Percentiles rank a stretch among this genome's conserved stretches.
Evolutionary conservation across 108 stramenopile species (phyloP).

Genomic region (Poteriospumella lacustris): DNA sequence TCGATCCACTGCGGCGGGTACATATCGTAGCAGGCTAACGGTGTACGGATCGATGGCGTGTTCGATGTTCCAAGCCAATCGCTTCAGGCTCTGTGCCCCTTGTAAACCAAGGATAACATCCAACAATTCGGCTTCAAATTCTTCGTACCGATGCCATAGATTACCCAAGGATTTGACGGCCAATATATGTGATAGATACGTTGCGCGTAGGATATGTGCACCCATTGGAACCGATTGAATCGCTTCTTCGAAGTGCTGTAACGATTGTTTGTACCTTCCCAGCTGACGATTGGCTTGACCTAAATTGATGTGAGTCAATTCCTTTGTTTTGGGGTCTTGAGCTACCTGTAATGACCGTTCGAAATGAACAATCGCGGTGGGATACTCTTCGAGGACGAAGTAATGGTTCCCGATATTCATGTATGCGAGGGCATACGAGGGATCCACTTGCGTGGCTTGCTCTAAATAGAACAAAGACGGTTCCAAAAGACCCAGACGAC

Average conservation of each 20-base stretch:
- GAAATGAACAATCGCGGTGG: neutral
- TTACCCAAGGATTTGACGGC: neutral
- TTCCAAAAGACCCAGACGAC: neutral
- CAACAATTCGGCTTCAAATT: too few relatives aligned
- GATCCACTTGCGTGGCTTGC: neutral
- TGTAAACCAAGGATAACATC: too few relatives aligned
- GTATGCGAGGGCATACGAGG: neutral
- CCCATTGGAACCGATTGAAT: too few relatives aligned
- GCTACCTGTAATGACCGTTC: neutral
- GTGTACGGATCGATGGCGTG: too few relatives aligned
- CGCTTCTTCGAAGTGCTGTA: too few relatives aligned
- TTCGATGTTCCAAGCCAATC: too few relatives aligned
- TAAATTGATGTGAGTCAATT: too few relatives aligned
- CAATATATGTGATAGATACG: neutral
- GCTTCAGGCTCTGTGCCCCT: too few relatives aligned
- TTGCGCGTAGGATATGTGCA: too few relatives aligned
- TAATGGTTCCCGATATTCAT: constrained; percentile 23
- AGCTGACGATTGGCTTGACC: neutral
- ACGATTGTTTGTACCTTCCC: neutral
- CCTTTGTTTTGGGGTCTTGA: neutral
- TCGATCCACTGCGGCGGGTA: too few relatives aligned
- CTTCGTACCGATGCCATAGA: neutral
- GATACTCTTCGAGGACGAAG: neutral
- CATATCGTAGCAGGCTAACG: too few relatives aligned
- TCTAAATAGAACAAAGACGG: neutral